Evolutionary conservation across 1,284 basidiomycete genomes (phyloP).

Genomic region (Apiotrichum sp.): DNA sequence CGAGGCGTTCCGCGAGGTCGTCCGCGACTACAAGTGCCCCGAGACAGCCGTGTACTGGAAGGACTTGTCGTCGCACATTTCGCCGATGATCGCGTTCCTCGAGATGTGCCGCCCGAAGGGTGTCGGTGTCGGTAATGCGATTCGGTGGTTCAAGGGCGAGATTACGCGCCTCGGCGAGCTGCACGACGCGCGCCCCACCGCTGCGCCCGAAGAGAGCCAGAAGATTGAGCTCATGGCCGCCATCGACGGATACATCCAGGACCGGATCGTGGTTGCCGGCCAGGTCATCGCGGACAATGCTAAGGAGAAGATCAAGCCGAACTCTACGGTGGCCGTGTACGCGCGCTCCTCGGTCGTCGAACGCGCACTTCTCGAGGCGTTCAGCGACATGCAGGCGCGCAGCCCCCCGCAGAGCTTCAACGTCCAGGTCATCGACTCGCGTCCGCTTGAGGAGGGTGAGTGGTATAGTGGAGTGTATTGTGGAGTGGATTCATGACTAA

Average conservation of each 20-base stretch:
- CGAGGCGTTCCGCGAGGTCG: slow-evolving; percentile 49
- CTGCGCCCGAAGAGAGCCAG: slow-evolving; percentile 79
- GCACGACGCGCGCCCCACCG: slow-evolving; percentile 66
- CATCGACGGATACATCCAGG: slow-evolving; percentile 90
- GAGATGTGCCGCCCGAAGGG: slow-evolving; percentile 47
- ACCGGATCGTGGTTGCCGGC: slow-evolving; percentile 88
- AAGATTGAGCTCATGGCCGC: slow-evolving; percentile 76
- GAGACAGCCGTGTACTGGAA: slow-evolving; percentile 44
- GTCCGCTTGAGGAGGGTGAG: slow-evolving; percentile 84
- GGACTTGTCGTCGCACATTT: slow-evolving; percentile 41
- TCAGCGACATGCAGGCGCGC: slow-evolving; percentile 49
- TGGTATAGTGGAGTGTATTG: neutral
- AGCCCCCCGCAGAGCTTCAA: slow-evolving; percentile 68
- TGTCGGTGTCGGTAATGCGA: slow-evolving; percentile 47
- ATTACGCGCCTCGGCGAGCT: slow-evolving; percentile 88
- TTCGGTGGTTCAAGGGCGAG: slow-evolving; percentile 80
- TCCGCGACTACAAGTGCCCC: slow-evolving; percentile 43
- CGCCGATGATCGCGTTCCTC: slow-evolving; percentile 48
- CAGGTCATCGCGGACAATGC: slow-evolving; percentile 88
- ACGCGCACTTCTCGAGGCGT: slow-evolving; percentile 75
- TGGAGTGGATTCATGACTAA: neutral
- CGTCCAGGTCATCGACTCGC: slow-evolving; percentile 90
- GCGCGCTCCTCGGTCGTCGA: slow-evolving; percentile 93
- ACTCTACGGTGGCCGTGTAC: slow-evolving; percentile 87
- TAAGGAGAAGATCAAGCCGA: slow-evolving; percentile 86